A percentile compares a stretch with the other conserved stretches of the same genome.
phyloP scores from a whole-genome alignment of 768 basidiomycete species.

The Termitomyces sp. region DNA sequence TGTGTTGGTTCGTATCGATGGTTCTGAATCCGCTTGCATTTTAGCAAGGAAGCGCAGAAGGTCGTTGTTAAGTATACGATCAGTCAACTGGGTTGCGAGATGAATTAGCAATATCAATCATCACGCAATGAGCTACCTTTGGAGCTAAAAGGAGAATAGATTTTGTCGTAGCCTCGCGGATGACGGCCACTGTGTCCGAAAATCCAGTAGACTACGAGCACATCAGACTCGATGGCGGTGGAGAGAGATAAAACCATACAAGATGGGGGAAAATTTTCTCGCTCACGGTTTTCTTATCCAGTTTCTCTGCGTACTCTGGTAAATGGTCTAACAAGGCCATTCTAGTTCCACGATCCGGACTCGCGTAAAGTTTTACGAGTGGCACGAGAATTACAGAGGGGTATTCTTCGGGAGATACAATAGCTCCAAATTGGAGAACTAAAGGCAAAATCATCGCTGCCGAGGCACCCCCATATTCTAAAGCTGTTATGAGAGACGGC shows the following conservation, averaged over 20 bases:
- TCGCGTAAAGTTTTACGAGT: conserved; percentile 78
- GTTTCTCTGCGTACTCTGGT: conserved; percentile 75
- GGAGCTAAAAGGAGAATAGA: conserved; percentile 79
- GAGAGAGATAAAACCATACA: conserved; percentile 35
- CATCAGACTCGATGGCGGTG: background rate
- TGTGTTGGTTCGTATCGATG: conserved; percentile 95
- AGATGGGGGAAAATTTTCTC: conserved; percentile 93
- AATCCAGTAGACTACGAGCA: conserved; percentile 86
- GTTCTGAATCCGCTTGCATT: conserved; percentile 87
- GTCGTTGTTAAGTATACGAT: conserved; percentile 94
- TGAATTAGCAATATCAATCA: background rate
- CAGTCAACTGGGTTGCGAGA: conserved; percentile 57
- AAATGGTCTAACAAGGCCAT: conserved; percentile 92
- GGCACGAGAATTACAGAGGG: conserved; percentile 63
- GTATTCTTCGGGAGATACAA: conserved; percentile 68
- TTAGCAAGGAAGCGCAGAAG: conserved; percentile 89
- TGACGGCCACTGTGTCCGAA: conserved; percentile 87
- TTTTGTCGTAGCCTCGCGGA: conserved; percentile 92
- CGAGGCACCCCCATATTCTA: conserved; percentile 74
- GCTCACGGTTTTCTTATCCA: conserved; percentile 79
- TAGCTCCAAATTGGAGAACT: conserved; percentile 73
- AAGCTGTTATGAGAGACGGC: conserved; percentile 73
- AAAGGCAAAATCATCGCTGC: conserved; percentile 79
- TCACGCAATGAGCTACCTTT: conserved; percentile 44
- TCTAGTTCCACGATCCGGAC: conserved; percentile 87